Percentiles rank a stretch among this genome's conserved stretches.
Evolutionary conservation across 768 basidiomycete species (phyloP).

Genomic region (Crucibulum laeve): DNA sequence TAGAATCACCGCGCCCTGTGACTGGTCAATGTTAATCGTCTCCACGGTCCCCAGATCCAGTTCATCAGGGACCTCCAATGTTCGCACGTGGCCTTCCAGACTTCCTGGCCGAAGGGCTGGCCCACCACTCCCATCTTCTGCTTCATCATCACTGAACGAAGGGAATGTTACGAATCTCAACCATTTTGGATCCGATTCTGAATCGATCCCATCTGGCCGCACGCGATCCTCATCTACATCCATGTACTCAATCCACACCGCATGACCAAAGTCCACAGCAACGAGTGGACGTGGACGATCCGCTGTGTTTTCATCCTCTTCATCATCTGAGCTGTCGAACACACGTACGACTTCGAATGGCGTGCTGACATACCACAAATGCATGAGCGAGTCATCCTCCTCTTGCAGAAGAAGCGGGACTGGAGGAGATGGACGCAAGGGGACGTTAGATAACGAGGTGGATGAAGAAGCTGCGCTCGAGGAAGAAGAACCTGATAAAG

Average conservation of each 20-base stretch:
- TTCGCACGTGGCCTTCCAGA: conserved; percentile 46
- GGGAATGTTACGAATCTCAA: conserved; percentile 73
- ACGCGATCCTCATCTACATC: conserved; percentile 23
- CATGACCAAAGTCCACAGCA: conserved; percentile 87
- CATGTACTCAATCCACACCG: conserved; percentile 73
- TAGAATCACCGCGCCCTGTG: conserved; percentile 68
- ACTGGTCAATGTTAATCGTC: conserved; percentile 77
- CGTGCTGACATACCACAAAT: conserved; percentile 65
- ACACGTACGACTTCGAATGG: conserved; percentile 74
- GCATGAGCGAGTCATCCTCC: conserved; percentile 52
- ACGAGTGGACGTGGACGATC: conserved; percentile 65
- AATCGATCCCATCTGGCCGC: not conserved
- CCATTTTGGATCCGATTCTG: conserved; percentile 39
- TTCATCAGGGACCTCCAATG: conserved; percentile 60
- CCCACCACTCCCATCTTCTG: conserved; percentile 13
- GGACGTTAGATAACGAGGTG: no score
- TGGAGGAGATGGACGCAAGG: no score
- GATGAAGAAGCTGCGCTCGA: no score
- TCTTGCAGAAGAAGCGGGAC: no score
- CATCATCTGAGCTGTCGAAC: conserved; percentile 41
- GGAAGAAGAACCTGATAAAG: no score
- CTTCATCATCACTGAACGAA: conserved; percentile 33
- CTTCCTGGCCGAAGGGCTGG: conserved; percentile 16
- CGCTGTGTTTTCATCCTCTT: conserved; percentile 25
- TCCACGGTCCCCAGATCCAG: conserved; percentile 63